Evolutionary conservation across 2,329 filamentous ascomycete genomes (phyloP), one percentile per base, ranked within the genome.

Genomic region (Cladobotryum protrusum): DNA sequence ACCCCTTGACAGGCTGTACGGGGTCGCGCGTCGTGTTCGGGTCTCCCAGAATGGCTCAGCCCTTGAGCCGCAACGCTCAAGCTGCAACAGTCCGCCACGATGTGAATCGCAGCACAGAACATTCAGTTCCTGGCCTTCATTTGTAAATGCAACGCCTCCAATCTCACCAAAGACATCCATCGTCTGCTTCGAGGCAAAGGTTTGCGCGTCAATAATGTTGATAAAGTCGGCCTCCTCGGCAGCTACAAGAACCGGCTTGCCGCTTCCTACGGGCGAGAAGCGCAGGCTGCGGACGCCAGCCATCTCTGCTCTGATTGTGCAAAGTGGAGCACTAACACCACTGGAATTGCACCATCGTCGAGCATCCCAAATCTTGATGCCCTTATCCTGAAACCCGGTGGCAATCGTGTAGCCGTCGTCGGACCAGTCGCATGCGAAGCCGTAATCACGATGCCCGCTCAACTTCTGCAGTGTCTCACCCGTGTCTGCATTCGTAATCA

Each of bases 371-470:
- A 92, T 81, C 55, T 83, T 81, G 56, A 91, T 76, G 24, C 75
- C 77, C 62, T 78, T 84, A 64, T 92, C 87, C 65, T 92, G 87
- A 54, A 85, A 85, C 18, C 83, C 87, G 0, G 87, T 91, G 12
- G 87, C 87, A 17, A 91, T 77, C 12, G 83, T 85, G 70, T 83
- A 82, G 32, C 86, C 87, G 61, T 91, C 84, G 47, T 86, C 82
- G 15, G 86, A 84, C 87, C 87, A 92, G 56, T 85, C 87, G 59
- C 85, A 89, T 2, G 87, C 82, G 59, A 91, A 92, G 2, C 82
- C 85, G 57, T 77, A 86, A 60, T 90, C 86, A 13, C 72, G 73
- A 60, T 89, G 86, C 2, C 84, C 83, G 4, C 71, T 66, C 2
- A 91, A 75, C 20, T 70, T 67, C 56, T 84, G 74, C 54, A 78